Evolutionary conservation across 2,329 filamentous ascomycete genomes (phyloP).

Genomic region (Amauroascus niger): DNA sequence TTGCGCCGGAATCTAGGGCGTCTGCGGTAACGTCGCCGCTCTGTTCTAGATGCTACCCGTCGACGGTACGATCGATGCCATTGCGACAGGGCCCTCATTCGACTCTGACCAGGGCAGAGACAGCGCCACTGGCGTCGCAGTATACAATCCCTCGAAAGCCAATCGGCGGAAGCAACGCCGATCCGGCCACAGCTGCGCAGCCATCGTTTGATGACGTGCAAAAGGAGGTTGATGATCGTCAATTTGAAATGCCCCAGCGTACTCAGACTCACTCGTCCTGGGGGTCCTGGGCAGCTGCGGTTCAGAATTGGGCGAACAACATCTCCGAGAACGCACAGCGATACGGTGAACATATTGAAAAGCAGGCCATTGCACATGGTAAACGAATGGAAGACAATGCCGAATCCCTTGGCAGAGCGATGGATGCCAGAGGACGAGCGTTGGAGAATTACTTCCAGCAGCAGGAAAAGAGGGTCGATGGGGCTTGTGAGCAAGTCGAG

Average conservation of each 20-base stretch:
- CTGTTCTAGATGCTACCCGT: constrained; percentile 34
- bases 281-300: constrained; percentile 3
- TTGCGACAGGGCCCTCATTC: constrained; percentile 19
- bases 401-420: constrained; percentile 29
- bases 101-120: constrained; percentile 11
- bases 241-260: neutral
- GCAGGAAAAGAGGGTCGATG: constrained; percentile 26
- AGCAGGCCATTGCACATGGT: constrained; percentile 29
- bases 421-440: constrained; percentile 32
- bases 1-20: constrained; percentile 29
- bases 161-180: constrained; percentile 5
- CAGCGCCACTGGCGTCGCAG: constrained; percentile 1
- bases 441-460: constrained; percentile 33
- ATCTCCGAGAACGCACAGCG: constrained; percentile 32
- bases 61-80: constrained; percentile 26
- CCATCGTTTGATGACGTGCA: neutral
- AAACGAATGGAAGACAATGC: constrained; percentile 29
- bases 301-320: constrained; percentile 26
- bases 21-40: constrained; percentile 29
- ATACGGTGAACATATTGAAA: constrained; percentile 31
- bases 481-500: constrained; percentile 17
- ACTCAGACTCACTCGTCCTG: neutral
- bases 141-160: constrained; percentile 14
- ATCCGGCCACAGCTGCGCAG: neutral
- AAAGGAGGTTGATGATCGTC: neutral